phyloP scores from a whole-genome alignment of 2,329 filamentous ascomycete genomes.

The Ophiocordyceps australis region DNA sequence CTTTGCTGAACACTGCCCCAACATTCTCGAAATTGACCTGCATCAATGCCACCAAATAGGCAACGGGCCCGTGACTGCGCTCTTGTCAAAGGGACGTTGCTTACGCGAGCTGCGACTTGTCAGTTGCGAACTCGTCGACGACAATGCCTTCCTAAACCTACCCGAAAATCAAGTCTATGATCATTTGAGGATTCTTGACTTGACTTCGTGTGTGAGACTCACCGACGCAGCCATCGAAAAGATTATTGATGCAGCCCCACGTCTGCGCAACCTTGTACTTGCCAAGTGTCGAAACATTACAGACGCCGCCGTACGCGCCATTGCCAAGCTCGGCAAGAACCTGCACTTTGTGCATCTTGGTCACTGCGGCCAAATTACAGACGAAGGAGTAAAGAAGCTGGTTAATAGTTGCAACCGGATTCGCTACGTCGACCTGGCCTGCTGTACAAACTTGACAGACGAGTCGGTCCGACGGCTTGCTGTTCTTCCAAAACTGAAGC shows the following conservation, averaged over 20 bases:
- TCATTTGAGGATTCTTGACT: constrained; percentile 77
- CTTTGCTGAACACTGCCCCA: constrained; percentile 75
- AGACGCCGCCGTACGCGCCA: constrained; percentile 71
- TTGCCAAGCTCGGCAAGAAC: constrained; percentile 83
- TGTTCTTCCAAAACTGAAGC: constrained; percentile 75
- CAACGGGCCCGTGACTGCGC: constrained; percentile 64
- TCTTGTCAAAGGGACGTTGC: constrained; percentile 61
- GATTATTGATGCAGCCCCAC: constrained; percentile 73
- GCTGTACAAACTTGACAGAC: constrained; percentile 78
- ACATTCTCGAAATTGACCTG: constrained; percentile 91
- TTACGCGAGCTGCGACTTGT: constrained; percentile 83
- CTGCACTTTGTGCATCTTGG: constrained; percentile 92
- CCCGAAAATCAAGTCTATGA: constrained; percentile 57
- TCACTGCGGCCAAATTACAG: constrained; percentile 83
- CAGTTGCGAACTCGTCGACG: constrained; percentile 69
- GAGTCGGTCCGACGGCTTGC: constrained; percentile 71
- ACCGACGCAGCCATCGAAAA: constrained; percentile 77
- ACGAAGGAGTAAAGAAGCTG: constrained; percentile 68
- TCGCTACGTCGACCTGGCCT: constrained; percentile 94
- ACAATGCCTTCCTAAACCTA: constrained; percentile 71
- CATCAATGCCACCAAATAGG: constrained; percentile 70
- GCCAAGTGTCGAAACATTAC: constrained; percentile 91
- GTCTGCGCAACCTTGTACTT: constrained; percentile 79
- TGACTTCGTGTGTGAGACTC: constrained; percentile 73
- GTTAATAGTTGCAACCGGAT: constrained; percentile 83